Base-by-base conservation (phyloP, 2,329 filamentous ascomycete species). In the Shiraia sp. region DNA sequence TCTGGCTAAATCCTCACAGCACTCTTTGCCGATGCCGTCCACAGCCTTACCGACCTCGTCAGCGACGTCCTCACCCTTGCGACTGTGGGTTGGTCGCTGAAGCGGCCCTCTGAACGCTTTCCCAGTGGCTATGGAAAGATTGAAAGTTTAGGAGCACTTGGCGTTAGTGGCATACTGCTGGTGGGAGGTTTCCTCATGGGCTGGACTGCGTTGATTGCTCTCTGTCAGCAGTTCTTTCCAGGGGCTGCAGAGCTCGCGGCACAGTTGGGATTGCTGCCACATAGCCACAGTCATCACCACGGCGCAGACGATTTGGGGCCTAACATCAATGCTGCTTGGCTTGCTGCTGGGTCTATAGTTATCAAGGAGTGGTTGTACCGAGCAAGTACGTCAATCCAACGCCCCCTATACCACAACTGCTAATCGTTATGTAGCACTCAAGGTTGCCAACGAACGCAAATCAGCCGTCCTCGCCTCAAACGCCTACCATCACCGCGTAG, bases 321-420 rank as follows among this genome's bases (percentile, higher is more conserved):
- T 0, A 95, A 89, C 69, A 80, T 99, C 53, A 91, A 97, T 68
- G 93, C 93, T 15, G 92, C 89, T 6, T 99, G 93, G 93, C 75
- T 99, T 45, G 92, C 93, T 25, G 87, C 82, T 28, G 92, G 89
- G 14, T 96, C 90, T 2, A 93, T 99, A 42, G 71, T 90, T 17
- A 76, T 97, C 60, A 99, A 99, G 73, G 93, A 99, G 72, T 99
- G 91, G 89, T 76, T 99, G 17, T 99, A 97, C 67, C 86, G 87
- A 75, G 90, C 92, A 51, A 99, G 92, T 93, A 83, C 44, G 68
- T 44, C 27, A 16, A 13, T 13, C 26, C 25, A 6, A 12, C 3
- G 6, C 5, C n/a, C 30, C 15, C 15, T 3, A 23, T 10, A 28
- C 30, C 6, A n/a, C 17, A 16, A 32, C n/a, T 40, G 48, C 59